Evolutionary conservation across 2,329 filamentous ascomycete species (phyloP).

Genomic region (Nakataea oryzae): DNA sequence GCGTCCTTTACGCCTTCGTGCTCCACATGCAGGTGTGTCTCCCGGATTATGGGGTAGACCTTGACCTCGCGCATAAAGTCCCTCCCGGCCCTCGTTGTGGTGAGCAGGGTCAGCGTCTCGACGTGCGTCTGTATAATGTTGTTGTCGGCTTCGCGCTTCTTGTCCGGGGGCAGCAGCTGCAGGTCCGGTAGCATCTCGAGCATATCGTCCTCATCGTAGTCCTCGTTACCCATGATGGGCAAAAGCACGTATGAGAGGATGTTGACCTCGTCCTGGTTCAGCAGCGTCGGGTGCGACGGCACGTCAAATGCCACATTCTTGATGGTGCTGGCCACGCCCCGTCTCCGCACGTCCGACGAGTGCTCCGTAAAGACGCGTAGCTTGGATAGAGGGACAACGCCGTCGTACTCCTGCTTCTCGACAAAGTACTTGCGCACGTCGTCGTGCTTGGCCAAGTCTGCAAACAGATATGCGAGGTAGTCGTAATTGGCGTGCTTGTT

Average conservation of each 20-base stretch:
- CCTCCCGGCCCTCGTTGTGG: conserved; percentile 65
- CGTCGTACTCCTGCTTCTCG: conserved; percentile 63
- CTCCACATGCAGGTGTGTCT: conserved; percentile 69
- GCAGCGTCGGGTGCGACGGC: conserved; percentile 57
- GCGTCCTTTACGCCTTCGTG: conserved; percentile 74
- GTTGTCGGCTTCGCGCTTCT: conserved; percentile 67
- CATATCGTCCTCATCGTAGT: conserved; percentile 79
- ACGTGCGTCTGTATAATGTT: conserved; percentile 78
- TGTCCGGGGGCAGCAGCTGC: conserved; percentile 82
- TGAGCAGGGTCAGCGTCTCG: conserved; percentile 77
- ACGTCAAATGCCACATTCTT: conserved; percentile 90
- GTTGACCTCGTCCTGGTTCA: conserved; percentile 64
- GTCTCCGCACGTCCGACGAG: conserved; percentile 64
- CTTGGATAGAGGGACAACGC: conserved; percentile 81
- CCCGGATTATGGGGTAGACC: conserved; percentile 82
- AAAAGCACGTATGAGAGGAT: conserved; percentile 82
- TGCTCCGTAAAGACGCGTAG: conserved; percentile 92
- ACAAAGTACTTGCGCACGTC: conserved; percentile 69
- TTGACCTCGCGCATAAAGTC: conserved; percentile 65
- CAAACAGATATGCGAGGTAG: conserved; percentile 89
- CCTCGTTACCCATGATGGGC: conserved; percentile 79
- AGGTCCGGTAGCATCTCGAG: conserved; percentile 81
- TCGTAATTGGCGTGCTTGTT: conserved; percentile 84
- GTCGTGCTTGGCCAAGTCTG: conserved; percentile 76
- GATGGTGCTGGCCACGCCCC: conserved; percentile 91